Percentiles rank a stretch among this genome's conserved stretches.
These are phyloP conservation scores for Tulasnella sp. DNA, from an alignment of 768 basidiomycete species.

Conservation along the genomic window DNA sequence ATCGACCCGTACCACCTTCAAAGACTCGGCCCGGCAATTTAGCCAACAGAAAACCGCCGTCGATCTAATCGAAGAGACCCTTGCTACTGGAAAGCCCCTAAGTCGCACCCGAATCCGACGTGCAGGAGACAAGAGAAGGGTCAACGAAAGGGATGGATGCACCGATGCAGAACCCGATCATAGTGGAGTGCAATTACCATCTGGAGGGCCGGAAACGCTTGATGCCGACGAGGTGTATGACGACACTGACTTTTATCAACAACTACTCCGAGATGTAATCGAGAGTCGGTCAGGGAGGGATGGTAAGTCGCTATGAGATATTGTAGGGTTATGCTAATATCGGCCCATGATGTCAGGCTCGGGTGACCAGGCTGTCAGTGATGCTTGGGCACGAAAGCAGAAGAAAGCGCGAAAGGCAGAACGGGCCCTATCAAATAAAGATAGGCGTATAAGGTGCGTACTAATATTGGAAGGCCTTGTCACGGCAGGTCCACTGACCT, in stretches of 20 bases:
- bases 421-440: conserved; percentile 8
- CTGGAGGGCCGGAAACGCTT: conserved; percentile 10
- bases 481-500: neutral
- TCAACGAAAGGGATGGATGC: conserved; percentile 25
- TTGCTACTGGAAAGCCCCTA: conserved; percentile 45
- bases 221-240: conserved; percentile 44
- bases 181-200: conserved; percentile 28
- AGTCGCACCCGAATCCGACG: conserved; percentile 49
- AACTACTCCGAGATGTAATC: conserved; percentile 82
- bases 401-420: conserved; percentile 38
- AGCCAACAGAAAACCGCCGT: conserved; percentile 52
- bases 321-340: neutral
- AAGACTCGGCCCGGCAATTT: conserved; percentile 30
- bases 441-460: neutral
- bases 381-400: conserved; percentile 45
- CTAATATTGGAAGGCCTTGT: neutral
- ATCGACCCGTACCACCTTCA: conserved; percentile 58
- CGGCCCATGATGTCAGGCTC: neutral
- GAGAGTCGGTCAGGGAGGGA: conserved; percentile 31
- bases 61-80: conserved; percentile 64
- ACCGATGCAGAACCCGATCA: conserved; percentile 30
- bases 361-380: neutral
- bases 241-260: conserved; percentile 89
- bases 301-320: neutral
- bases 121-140: conserved; percentile 29